These are phyloP conservation scores for Apocynum venetum DNA, from an alignment of 257 asterid species.

Conservation along the genomic window DNA sequence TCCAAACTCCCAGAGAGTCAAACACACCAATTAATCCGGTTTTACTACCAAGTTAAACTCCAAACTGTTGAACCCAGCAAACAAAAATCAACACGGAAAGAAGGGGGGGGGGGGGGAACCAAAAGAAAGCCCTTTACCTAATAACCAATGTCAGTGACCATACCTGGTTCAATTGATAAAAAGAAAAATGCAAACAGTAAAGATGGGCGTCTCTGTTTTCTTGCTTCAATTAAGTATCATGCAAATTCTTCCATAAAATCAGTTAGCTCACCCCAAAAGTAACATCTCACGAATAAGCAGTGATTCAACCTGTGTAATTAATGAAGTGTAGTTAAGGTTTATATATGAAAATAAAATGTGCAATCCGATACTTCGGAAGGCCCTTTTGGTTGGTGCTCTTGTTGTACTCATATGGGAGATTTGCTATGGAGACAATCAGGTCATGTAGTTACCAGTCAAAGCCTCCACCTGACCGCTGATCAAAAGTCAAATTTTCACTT, in stretches of 20 bases:
- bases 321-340: background rate
- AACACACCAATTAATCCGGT: background rate
- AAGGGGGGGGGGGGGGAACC: background rate
- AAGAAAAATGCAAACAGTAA: background rate
- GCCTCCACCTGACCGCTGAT: background rate
- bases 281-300: background rate
- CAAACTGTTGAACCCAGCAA: background rate
- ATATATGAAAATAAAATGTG: background rate
- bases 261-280: conserved; percentile 13
- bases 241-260: background rate
- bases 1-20: background rate
- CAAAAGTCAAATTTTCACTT: background rate
- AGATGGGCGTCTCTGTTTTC: background rate
- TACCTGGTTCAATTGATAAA: conserved; percentile 2
- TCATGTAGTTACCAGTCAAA: background rate
- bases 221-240: background rate
- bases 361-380: background rate
- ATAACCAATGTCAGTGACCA: background rate
- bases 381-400: background rate
- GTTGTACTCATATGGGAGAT: background rate
- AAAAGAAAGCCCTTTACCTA: background rate
- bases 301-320: background rate
- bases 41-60: background rate
- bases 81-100: background rate
- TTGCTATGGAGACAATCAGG: background rate